Conservation (phyloP, 805 yeast genomes). For the Debaryomyces tyrocola region DNA sequence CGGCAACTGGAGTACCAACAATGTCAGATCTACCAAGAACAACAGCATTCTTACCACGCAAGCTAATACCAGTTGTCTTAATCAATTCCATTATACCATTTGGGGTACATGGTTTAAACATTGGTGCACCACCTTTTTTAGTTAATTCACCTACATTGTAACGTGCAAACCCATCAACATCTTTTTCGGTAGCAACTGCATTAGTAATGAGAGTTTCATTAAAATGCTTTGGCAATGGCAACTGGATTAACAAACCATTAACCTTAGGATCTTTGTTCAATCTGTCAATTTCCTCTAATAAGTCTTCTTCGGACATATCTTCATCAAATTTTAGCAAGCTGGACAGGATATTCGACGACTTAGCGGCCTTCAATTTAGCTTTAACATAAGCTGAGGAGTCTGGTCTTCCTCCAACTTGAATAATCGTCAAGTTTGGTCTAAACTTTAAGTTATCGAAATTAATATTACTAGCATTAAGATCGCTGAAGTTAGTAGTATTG, state of each 20-base stretch:
- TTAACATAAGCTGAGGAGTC: constrained; percentile 91
- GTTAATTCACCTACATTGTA: constrained; percentile 87
- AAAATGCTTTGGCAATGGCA: constrained; percentile 81
- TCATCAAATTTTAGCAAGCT: constrained; percentile 65
- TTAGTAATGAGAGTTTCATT: constrained; percentile 80
- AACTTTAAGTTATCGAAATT: constrained; percentile 43
- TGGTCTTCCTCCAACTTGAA: constrained; percentile 88
- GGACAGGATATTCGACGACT: constrained; percentile 75
- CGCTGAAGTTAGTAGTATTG: constrained; percentile 29
- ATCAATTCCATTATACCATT: constrained; percentile 84
- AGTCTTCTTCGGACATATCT: constrained; percentile 55
- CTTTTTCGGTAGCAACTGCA: constrained; percentile 79
- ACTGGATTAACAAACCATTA: constrained; percentile 86
- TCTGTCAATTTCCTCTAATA: constrained; percentile 56
- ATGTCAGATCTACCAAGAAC: constrained; percentile 95
- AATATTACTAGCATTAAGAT: constrained; percentile 12
- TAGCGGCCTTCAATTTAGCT: constrained; percentile 88
- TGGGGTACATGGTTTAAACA: constrained; percentile 93
- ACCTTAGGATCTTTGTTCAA: constrained; percentile 75
- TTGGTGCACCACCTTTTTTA: constrained; percentile 80
- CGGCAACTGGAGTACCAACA: constrained; percentile 92
- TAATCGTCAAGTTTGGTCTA: constrained; percentile 74
- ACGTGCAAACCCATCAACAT: constrained; percentile 93
- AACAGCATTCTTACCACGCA: constrained; percentile 83
- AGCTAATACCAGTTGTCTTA: constrained; percentile 61